A percentile compares a stretch with the other conserved stretches of the same genome.
phyloP scores from a whole-genome alignment of 1,284 basidiomycete species.

The Athelia psychrophila region DNA sequence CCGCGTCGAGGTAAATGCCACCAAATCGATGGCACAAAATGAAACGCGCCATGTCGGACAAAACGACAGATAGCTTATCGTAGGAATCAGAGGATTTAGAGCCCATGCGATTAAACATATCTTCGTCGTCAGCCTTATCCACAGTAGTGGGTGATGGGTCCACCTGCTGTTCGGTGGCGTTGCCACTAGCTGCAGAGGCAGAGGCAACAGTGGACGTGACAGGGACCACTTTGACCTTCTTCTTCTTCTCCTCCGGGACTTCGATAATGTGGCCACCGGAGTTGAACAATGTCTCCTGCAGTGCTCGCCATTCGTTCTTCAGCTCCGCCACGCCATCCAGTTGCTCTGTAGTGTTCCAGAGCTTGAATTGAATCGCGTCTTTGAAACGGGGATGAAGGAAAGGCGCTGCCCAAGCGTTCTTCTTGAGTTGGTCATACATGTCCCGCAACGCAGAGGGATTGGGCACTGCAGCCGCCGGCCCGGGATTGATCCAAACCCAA shows the following conservation, averaged over 20 bases:
- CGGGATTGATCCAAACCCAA: constrained; percentile 89
- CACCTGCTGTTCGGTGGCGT: constrained; percentile 20
- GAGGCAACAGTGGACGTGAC: constrained; percentile 4
- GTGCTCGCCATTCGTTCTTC: constrained; percentile 73
- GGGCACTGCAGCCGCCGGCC: constrained; percentile 66
- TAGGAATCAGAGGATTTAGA: constrained; percentile 74
- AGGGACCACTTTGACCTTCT: constrained; percentile 10
- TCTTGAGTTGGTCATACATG: constrained; percentile 65
- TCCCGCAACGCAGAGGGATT: constrained; percentile 69
- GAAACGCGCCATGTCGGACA: constrained; percentile 88
- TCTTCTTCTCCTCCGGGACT: constrained; percentile 41
- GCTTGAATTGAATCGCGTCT: constrained; percentile 79
- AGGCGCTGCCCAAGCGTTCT: constrained; percentile 83
- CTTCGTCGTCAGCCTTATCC: constrained; percentile 45
- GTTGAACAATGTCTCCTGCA: constrained; percentile 66
- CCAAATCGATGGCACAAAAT: constrained; percentile 84
- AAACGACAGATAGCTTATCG: constrained; percentile 77
- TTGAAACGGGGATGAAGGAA: constrained; percentile 81
- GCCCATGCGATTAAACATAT: constrained; percentile 71
- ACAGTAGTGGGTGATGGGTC: constrained; percentile 21
- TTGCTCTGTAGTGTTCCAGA: constrained; percentile 91
- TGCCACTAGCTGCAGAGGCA: constrained; percentile 4
- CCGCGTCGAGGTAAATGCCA: constrained; percentile 85
- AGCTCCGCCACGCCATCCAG: constrained; percentile 79
- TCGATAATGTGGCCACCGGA: constrained; percentile 65